These are phyloP conservation scores for Dryadomyces quercivorus DNA, from an alignment of 2,329 filamentous ascomycete genomes.

Conservation along the genomic window DNA sequence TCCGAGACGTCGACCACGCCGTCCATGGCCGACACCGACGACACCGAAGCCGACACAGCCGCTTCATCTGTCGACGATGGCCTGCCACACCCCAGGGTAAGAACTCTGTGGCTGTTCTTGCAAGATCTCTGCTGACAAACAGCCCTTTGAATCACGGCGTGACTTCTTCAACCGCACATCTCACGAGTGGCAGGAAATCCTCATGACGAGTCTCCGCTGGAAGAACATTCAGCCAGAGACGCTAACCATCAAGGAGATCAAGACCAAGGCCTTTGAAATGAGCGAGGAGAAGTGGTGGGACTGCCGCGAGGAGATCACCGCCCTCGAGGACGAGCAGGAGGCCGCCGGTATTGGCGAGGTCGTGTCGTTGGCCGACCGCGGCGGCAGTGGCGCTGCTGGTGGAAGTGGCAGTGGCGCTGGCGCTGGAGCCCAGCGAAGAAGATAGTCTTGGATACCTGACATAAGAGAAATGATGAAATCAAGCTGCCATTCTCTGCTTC, in stretches of 20 bases:
- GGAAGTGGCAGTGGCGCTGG: slow-evolving; percentile 12
- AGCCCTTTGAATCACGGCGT: slow-evolving; percentile 79
- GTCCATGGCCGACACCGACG: slow-evolving; percentile 30
- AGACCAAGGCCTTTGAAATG: slow-evolving; percentile 77
- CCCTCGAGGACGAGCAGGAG: slow-evolving; percentile 90
- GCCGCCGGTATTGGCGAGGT: slow-evolving; percentile 91
- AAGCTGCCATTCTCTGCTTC: too few relatives aligned
- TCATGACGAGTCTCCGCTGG: slow-evolving; percentile 63
- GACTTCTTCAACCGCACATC: slow-evolving; percentile 88
- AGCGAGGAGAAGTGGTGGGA: slow-evolving; percentile 99
- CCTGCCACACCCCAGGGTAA: slow-evolving; percentile 55
- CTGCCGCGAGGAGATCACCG: slow-evolving; percentile 83
- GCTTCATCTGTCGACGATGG: slow-evolving; percentile 55
- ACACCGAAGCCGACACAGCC: slow-evolving; percentile 30
- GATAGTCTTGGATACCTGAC: background rate
- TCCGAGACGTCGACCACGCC: slow-evolving; percentile 35
- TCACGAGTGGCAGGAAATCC: slow-evolving; percentile 78
- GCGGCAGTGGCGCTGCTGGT: slow-evolving; percentile 39
- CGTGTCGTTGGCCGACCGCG: slow-evolving; percentile 69
- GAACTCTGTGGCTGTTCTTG: slow-evolving; percentile 11
- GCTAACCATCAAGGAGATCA: slow-evolving; percentile 77
- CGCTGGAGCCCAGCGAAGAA: background rate
- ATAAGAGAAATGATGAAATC: too few relatives aligned
- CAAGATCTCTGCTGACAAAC: slow-evolving; percentile 17
- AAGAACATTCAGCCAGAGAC: slow-evolving; percentile 55